Conservation (phyloP, 2,329 filamentous ascomycete species). For the Triangularia setosa region DNA sequence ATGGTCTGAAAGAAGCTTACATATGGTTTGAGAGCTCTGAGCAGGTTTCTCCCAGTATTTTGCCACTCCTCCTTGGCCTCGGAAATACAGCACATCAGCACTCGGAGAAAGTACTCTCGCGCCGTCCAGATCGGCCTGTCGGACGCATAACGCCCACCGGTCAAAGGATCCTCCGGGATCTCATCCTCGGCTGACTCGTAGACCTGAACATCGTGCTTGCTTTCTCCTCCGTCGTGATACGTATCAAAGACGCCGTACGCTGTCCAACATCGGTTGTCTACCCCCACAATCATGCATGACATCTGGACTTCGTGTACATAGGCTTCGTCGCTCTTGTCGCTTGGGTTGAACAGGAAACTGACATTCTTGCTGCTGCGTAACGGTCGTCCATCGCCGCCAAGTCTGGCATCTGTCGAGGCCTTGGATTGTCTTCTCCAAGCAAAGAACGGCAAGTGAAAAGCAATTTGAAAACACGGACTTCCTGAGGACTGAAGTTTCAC, state of each 20-base stretch:
- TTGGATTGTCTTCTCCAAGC: conserved; percentile 12
- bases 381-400: neutral
- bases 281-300: conserved; percentile 16
- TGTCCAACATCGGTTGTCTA: conserved; percentile 17
- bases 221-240: conserved; percentile 16
- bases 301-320: conserved; percentile 18
- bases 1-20: too few relatives aligned
- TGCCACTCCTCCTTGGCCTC: conserved; percentile 16
- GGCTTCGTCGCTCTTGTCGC: neutral
- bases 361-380: conserved; percentile 5
- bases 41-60: conserved; percentile 7
- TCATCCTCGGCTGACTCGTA: conserved; percentile 10
- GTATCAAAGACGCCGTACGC: conserved; percentile 21
- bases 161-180: conserved; percentile 7
- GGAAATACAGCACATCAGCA: conserved; percentile 5
- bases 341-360: neutral
- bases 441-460: conserved; percentile 15
- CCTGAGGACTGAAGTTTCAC: conserved; percentile 8
- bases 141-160: conserved; percentile 5
- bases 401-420: neutral
- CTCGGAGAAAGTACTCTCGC: conserved; percentile 15
- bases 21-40: conserved; percentile 7
- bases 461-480: conserved; percentile 11
- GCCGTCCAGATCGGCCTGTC: conserved; percentile 5
- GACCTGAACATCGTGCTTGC: conserved; percentile 9